phyloP scores from a whole-genome alignment of 164 flowering plant genomes.

The Macadamia integrifolia region DNA sequence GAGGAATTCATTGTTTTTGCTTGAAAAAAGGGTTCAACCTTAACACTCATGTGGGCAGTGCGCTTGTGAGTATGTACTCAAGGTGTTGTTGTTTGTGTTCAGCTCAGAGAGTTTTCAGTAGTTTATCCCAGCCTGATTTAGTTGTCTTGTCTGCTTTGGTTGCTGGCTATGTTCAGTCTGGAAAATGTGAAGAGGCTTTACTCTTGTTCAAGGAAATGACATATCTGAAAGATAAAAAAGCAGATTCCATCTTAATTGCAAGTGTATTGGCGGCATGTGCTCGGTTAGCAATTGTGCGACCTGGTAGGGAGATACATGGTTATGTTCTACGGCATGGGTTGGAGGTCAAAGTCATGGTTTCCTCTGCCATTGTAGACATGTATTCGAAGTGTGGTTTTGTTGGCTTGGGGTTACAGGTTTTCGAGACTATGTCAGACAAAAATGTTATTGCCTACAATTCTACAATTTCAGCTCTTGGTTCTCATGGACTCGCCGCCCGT shows the following conservation, averaged over 20 bases:
- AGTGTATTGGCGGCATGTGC: conserved; percentile 51
- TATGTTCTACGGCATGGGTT: conserved; percentile 50
- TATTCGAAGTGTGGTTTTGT: conserved; percentile 68
- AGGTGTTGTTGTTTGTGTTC: conserved; percentile 48
- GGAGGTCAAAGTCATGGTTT: conserved; percentile 39
- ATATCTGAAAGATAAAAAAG: conserved; percentile 23
- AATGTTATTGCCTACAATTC: conserved; percentile 46
- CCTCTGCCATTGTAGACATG: conserved; percentile 65
- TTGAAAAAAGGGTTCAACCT: conserved; percentile 47
- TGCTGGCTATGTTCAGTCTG: conserved; percentile 53
- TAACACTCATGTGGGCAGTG: conserved; percentile 50
- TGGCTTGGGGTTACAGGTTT: conserved; percentile 37
- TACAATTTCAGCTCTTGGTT: conserved; percentile 56
- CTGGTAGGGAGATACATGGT: conserved; percentile 63
- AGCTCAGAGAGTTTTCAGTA: conserved; percentile 42
- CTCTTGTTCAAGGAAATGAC: conserved; percentile 36
- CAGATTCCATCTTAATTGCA: conserved; percentile 51
- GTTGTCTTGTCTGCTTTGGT: conserved; percentile 75
- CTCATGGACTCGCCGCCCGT: conserved; percentile 47
- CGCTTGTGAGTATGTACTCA: conserved; percentile 72
- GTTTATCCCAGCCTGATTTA: conserved; percentile 48
- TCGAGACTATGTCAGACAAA: conserved; percentile 19
- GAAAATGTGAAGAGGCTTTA: conserved; percentile 39
- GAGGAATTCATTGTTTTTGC: conserved; percentile 59
- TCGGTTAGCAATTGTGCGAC: conserved; percentile 35